Evolutionary conservation across 2,329 filamentous ascomycete genomes (phyloP), one percentile per base, ranked within the genome.

Genomic region (Paramyrothecium roridum): DNA sequence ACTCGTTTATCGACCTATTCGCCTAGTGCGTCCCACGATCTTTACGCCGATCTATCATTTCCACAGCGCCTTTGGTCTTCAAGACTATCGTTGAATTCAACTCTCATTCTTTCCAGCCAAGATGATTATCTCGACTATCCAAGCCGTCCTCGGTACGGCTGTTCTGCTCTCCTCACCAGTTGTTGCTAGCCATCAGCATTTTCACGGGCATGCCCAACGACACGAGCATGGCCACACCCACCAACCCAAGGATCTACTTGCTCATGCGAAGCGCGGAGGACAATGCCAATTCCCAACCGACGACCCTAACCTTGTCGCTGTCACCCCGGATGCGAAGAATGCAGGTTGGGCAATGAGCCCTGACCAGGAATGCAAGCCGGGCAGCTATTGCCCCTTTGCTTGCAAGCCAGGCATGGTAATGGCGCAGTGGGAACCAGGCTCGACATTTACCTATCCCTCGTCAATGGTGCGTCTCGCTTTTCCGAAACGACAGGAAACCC

Each of bases 341-440:
- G 87, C 78, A 51, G 90, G 90, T 58, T 93, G 89, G 86, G 90
- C 89, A 46, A 86, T 93, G 83, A 89, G 87, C 64, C 89, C 89
- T 3, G 86, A 93, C 69, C 82, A 89, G 67, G 69, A 81, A 53
- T 93, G 90, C 70, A 77, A 76, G 56, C 80, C 84, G 4, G 88
- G 85, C 56, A 82, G 70, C 61, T 92, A 88, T 72, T 93, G 90
- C 67, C 90, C 90, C 2, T 87, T 89, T 68, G 89, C 90, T 53
- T 93, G 90, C 69, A 87, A 86, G 56, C 70, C 89, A 0, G 89
- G 89, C 56, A 83, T 90, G 76, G 83, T 93, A 26, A 90, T 89
- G 79, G 83, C 85, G 59, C 90, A 93, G 70, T 93, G 90, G 90
- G 84, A 91, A 65, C 85, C 87, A 0, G 71, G 79, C 56, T 89